Evolutionary conservation across 1,284 basidiomycete species (phyloP).

Genomic region (Pseudozyma sp.): DNA sequence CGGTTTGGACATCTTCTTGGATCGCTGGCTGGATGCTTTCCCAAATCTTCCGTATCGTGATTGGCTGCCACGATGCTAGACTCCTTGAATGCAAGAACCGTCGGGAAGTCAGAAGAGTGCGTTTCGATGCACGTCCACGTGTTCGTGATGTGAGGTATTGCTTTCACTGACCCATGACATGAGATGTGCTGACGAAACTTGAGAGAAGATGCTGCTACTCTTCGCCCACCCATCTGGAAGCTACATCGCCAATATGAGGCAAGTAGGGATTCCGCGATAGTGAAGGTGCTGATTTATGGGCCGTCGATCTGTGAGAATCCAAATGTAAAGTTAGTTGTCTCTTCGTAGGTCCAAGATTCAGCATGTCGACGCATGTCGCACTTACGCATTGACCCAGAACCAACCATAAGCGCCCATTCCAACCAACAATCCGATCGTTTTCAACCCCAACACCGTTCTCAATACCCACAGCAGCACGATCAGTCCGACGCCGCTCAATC

Average conservation of each 20-base stretch:
- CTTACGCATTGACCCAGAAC: slow-evolving; percentile 65
- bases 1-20: slow-evolving; percentile 56
- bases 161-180: not conserved
- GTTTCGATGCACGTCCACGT: not conserved
- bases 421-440: slow-evolving; percentile 57
- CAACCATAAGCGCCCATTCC: slow-evolving; percentile 60
- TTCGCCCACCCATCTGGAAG: slow-evolving; percentile 56
- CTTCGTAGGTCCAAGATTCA: too few species aligned
- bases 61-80: slow-evolving; percentile 36
- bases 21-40: slow-evolving; percentile 55
- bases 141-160: slow-evolving; percentile 2
- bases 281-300: slow-evolving; percentile 49
- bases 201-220: slow-evolving; percentile 33
- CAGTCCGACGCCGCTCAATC: slow-evolving; percentile 46
- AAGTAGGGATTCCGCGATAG: slow-evolving; percentile 51
- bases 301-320: slow-evolving; percentile 39
- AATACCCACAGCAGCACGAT: slow-evolving; percentile 55
- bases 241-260: slow-evolving; percentile 51
- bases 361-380: too few species aligned
- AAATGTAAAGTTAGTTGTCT: not conserved
- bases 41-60: slow-evolving; percentile 34
- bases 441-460: slow-evolving; percentile 51
- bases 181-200: not conserved
- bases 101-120: too few species aligned
- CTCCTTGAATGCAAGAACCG: not conserved